A percentile compares a stretch with the other conserved stretches of the same genome.
These are phyloP conservation scores for Gracilaria vermiculophylla DNA, from an alignment of 23 red algal genomes.

Conservation along the genomic window DNA sequence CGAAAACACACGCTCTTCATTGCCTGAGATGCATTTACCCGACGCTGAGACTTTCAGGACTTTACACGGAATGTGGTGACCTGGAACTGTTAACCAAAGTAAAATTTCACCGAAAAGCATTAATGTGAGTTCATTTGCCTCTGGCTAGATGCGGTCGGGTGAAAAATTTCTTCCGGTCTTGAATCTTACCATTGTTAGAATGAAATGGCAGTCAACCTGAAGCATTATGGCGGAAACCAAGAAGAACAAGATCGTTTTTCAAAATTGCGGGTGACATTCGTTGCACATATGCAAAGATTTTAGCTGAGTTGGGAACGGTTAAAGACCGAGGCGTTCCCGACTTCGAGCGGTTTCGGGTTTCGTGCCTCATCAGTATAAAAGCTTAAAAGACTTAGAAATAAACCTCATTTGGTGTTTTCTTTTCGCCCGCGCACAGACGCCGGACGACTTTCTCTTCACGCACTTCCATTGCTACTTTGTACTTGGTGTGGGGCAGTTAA, in stretches of 20 bases:
- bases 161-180: not conserved
- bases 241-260: not conserved
- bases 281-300: not conserved
- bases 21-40: not conserved
- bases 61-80: not conserved
- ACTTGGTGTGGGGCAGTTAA: not conserved
- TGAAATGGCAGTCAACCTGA: not conserved
- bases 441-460: too few species aligned
- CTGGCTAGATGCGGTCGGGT: not conserved
- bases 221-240: not conserved
- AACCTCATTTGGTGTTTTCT: not conserved
- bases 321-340: not conserved
- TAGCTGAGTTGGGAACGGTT: not conserved
- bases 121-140: not conserved
- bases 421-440: not conserved
- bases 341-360: too few species aligned
- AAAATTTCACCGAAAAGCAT: not conserved
- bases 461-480: not conserved
- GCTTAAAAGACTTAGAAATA: too few species aligned
- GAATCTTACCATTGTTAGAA: conserved; percentile 17
- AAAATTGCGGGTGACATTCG: not conserved
- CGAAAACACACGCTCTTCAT: not conserved
- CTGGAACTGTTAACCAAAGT: not conserved
- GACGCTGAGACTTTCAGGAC: not conserved
- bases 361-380: too few species aligned